Percentiles rank a stretch among this genome's conserved stretches.
Conservation (phyloP, 345 rosid genomes). For the Aegle marmelos region DNA sequence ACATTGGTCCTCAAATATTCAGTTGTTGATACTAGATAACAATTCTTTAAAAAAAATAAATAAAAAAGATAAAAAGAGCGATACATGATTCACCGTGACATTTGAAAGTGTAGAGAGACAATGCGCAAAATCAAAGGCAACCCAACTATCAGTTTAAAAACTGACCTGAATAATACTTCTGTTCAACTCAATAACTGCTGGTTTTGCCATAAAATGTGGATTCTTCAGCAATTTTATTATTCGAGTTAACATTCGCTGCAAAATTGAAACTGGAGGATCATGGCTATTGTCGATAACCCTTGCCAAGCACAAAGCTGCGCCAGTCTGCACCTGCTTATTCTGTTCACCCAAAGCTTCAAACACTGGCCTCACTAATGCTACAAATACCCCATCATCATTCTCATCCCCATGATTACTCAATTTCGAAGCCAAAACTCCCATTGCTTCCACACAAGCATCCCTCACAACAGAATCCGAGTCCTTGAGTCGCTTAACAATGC, state of each 20-base stretch:
- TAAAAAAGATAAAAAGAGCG: background rate
- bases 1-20: background rate
- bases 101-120: background rate
- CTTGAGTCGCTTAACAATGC: slow-evolving; percentile 83
- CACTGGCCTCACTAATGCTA: slow-evolving; percentile 66
- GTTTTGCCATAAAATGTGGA: slow-evolving; percentile 82
- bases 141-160: background rate
- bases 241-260: slow-evolving; percentile 71
- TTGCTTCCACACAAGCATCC: slow-evolving; percentile 81
- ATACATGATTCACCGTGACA: background rate
- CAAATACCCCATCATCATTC: slow-evolving; percentile 46
- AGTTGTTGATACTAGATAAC: background rate
- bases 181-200: slow-evolving; percentile 76
- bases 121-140: background rate
- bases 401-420: slow-evolving; percentile 40
- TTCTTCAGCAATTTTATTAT: slow-evolving; percentile 74
- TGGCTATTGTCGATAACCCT: slow-evolving; percentile 58
- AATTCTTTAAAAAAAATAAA: background rate
- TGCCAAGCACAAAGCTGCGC: slow-evolving; percentile 87
- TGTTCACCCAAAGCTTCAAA: slow-evolving; percentile 95
- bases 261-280: slow-evolving; percentile 61
- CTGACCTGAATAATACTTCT: slow-evolving; percentile 73
- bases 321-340: slow-evolving; percentile 78
- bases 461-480: slow-evolving; percentile 82
- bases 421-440: slow-evolving; percentile 66